Base-by-base conservation (phyloP, 805 yeast genomes). In the Citeromyces matritensis region DNA sequence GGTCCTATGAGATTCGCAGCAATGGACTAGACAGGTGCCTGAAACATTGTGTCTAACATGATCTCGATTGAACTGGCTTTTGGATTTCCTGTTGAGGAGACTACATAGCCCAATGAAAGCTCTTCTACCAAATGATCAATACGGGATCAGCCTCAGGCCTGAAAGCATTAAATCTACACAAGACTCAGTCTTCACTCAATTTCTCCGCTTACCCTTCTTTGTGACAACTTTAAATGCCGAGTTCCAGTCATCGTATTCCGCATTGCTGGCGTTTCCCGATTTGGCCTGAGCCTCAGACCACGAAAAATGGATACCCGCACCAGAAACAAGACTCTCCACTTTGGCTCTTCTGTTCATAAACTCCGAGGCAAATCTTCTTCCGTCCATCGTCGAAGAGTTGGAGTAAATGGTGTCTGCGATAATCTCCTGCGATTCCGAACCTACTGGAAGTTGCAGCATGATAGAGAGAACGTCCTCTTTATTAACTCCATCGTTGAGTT, bases 331-430 rank as follows among this genome's bases (percentile, higher is more conserved):
- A 26, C 47, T 65, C 43, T 85, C 96, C 35, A 83, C 86, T 31
- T 60, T 65, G 37, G 65, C 66, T 47, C 91, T 76, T 48, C 80
- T 73, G 54, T 76, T 79, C 48, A 78, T 62, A 50, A 91, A 91
- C 47, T 91, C 98, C 35, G 67, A 69, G 1, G 98, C 95, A 60
- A 86, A 88, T 41, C 94, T 66, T 48, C 95, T 74, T 15, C 97
- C 97, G 51, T 91, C 95, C 80, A 88, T 75, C 2, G 86, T 78
- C 3, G 86, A 69, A 26, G 94, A 79, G 37, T 84, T 80, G 15
- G 91, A 74, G 57, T 84, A 85, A 36, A 88, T 73, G 9, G 95
- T 83, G 47, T 88, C 98, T 2, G 94, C 78, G 47, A 88, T 85
- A 49, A 88, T 81, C 49, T 77, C 94, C 30, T 66, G 62, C 0